Evolutionary conservation across 2,329 filamentous ascomycete species (phyloP).

Genomic region (Coniochaeta pulveracea): DNA sequence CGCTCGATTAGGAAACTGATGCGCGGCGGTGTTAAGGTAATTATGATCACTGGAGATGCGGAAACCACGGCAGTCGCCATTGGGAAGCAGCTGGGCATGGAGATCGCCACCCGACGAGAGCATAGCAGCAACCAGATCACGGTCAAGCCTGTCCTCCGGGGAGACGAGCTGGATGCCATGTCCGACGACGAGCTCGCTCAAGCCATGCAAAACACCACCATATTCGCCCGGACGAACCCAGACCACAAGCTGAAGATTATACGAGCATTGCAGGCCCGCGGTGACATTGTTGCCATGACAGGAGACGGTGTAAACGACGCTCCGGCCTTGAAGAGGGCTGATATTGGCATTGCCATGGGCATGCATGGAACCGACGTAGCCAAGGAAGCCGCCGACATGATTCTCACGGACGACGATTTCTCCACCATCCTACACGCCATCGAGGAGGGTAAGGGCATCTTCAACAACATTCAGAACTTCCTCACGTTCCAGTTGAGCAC

Average conservation of each 20-base stretch:
- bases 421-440: slow-evolving; percentile 89
- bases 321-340: slow-evolving; percentile 89
- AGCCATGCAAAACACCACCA: slow-evolving; percentile 78
- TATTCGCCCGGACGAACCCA: slow-evolving; percentile 91
- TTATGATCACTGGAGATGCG: slow-evolving; percentile 98
- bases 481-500: slow-evolving; percentile 97
- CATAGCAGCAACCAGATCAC: slow-evolving; percentile 43
- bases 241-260: slow-evolving; percentile 99
- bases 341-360: slow-evolving; percentile 97
- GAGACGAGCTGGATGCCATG: slow-evolving; percentile 91
- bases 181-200: slow-evolving; percentile 71
- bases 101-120: slow-evolving; percentile 46
- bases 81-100: slow-evolving; percentile 90
- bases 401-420: slow-evolving; percentile 80
- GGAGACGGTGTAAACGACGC: slow-evolving; percentile 97
- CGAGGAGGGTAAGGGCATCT: slow-evolving; percentile 97
- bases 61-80: slow-evolving; percentile 93
- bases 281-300: slow-evolving; percentile 97
- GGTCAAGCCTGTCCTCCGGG: slow-evolving; percentile 64
- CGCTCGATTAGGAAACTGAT: slow-evolving; percentile 82
- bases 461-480: slow-evolving; percentile 99
- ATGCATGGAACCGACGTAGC: slow-evolving; percentile 90
- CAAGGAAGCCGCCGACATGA: slow-evolving; percentile 93
- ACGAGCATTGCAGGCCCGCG: slow-evolving; percentile 76
- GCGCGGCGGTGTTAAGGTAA: slow-evolving; percentile 89